A percentile compares a stretch with the other conserved stretches of the same genome.
Evolutionary conservation across 2,329 filamentous ascomycete genomes (phyloP).

Genomic region (Gliomastix tumulicola): DNA sequence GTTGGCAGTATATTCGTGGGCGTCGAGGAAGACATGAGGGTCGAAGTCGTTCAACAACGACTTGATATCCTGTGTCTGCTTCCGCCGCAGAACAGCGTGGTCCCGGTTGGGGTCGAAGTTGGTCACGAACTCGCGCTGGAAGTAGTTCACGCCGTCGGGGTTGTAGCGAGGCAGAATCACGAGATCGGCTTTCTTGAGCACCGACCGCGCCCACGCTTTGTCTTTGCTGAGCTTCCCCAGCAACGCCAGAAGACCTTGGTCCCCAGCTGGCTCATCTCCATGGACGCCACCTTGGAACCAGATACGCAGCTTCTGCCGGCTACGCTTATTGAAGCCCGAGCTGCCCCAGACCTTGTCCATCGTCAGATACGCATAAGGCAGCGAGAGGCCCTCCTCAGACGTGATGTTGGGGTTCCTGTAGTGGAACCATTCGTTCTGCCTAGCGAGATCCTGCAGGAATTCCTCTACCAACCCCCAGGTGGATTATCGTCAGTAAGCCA

Average conservation of each 20-base stretch:
- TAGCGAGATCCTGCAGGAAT: constrained; percentile 2
- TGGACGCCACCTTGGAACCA: constrained; percentile 7
- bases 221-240: constrained; percentile 5
- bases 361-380: constrained; percentile 10
- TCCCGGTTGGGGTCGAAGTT: constrained; percentile 7
- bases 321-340: too few species aligned
- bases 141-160: constrained; percentile 6
- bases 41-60: constrained; percentile 4
- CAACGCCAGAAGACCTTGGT: constrained; percentile 6
- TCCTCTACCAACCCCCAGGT: not conserved
- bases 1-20: constrained; percentile 6
- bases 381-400: constrained; percentile 11
- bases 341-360: not conserved
- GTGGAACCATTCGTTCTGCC: constrained; percentile 11
- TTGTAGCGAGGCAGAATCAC: constrained; percentile 6
- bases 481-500: too few species aligned
- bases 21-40: constrained; percentile 6
- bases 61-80: constrained; percentile 6
- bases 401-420: constrained; percentile 8
- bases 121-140: constrained; percentile 5
- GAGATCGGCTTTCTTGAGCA: constrained; percentile 5
- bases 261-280: constrained; percentile 6
- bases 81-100: constrained; percentile 5
- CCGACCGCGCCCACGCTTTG: constrained; percentile 2
- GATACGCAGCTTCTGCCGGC: constrained; percentile 6